These are phyloP conservation scores for Clohesyomyces aquaticus DNA, from an alignment of 495 filamentous ascomycete genomes.

Conservation along the genomic window DNA sequence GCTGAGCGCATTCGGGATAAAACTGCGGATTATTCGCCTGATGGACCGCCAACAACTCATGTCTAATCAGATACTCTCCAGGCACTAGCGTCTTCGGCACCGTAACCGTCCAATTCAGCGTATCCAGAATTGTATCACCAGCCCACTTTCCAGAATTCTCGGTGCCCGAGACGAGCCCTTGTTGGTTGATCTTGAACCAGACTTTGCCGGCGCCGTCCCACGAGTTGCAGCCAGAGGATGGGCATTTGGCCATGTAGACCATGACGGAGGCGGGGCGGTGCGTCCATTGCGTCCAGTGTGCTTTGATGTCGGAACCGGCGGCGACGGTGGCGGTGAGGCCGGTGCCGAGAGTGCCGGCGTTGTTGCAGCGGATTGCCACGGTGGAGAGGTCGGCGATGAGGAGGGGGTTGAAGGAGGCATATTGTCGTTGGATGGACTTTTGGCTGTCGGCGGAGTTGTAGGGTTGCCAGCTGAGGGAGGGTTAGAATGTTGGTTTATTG, in stretches of 20 bases:
- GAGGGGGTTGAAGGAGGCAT: conserved; percentile 30
- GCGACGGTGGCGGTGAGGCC: conserved; percentile 25
- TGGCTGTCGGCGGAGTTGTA: conserved; percentile 38
- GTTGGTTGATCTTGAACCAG: conserved; percentile 41
- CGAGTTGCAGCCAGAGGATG: conserved; percentile 25
- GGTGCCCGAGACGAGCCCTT: conserved; percentile 33
- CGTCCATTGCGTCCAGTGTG: conserved; percentile 39
- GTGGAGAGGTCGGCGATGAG: conserved; percentile 25
- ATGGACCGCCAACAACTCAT: conserved; percentile 40
- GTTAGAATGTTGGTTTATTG: too few relatives aligned
- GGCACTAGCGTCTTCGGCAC: conserved; percentile 31
- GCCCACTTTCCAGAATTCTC: conserved; percentile 35
- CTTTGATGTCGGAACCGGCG: conserved; percentile 31
- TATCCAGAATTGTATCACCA: conserved; percentile 35
- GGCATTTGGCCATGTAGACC: conserved; percentile 42
- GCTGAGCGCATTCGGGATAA: conserved; percentile 53
- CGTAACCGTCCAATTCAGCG: conserved; percentile 31
- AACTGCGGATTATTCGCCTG: conserved; percentile 42
- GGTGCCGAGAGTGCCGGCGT: conserved; percentile 31
- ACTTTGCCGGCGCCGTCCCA: conserved; percentile 32
- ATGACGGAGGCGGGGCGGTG: conserved; percentile 36
- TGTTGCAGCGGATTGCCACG: conserved; percentile 33
- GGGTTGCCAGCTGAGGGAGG: conserved; percentile 31
- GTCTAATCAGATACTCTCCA: conserved; percentile 41
- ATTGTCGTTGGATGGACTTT: conserved; percentile 35